These are phyloP conservation scores for Yarrowia sp. DNA, from an alignment of 805 yeast genomes.

Conservation along the genomic window DNA sequence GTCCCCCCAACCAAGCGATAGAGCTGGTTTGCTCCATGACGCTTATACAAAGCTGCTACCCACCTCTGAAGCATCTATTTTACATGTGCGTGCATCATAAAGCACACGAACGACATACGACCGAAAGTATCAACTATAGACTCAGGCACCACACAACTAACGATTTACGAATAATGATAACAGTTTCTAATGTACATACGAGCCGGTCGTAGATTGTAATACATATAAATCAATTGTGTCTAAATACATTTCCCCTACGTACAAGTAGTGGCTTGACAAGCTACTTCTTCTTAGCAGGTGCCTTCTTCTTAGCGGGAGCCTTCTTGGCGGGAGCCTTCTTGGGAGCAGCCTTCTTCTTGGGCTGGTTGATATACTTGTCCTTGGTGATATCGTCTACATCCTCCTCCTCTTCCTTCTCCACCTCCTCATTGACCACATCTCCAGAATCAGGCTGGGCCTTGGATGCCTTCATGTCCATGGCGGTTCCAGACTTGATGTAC, in stretches of 20 bases:
- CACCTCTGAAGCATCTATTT: too few relatives aligned
- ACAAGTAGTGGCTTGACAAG: background rate
- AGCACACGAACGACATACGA: too few relatives aligned
- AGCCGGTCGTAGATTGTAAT: too few relatives aligned
- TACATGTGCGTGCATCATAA: too few relatives aligned
- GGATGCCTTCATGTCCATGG: constrained; percentile 22
- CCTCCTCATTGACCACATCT: constrained; percentile 53
- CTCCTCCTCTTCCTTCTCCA: constrained; percentile 39
- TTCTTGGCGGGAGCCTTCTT: constrained; percentile 31
- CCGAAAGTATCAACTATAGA: too few relatives aligned
- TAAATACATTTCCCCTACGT: background rate
- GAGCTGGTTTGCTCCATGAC: too few relatives aligned
- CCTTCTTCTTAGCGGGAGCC: constrained; percentile 28
- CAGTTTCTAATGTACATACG: too few relatives aligned
- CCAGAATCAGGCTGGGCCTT: constrained; percentile 57
- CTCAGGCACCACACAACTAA: background rate
- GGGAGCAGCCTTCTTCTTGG: constrained; percentile 38
- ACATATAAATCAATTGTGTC: background rate
- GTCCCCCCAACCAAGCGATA: too few relatives aligned
- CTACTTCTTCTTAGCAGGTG: constrained; percentile 28
- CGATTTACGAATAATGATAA: background rate
- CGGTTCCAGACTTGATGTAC: constrained; percentile 52
- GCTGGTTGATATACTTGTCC: constrained; percentile 60
- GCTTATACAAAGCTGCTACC: too few relatives aligned
- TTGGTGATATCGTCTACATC: constrained; percentile 52